These are phyloP conservation scores for Prunus davidiana DNA, from an alignment of 306 rosid species.

Conservation along the genomic window DNA sequence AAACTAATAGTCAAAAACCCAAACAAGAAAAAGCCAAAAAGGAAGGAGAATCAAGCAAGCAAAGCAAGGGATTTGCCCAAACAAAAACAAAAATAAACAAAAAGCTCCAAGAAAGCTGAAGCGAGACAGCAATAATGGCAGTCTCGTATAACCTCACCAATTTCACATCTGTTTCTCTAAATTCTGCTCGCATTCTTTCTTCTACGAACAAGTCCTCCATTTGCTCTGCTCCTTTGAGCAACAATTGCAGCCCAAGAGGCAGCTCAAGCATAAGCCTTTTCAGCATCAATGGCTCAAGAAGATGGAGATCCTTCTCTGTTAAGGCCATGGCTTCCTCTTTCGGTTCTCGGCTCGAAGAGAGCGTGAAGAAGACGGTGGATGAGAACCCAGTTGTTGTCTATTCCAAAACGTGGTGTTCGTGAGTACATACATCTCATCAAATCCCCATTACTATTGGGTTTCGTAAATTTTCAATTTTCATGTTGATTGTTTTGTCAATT, in stretches of 20 bases:
- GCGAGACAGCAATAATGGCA: conserved; percentile 40
- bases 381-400: conserved; percentile 78
- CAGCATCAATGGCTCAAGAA: conserved; percentile 26
- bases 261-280: conserved; percentile 10
- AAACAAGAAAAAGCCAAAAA: not conserved
- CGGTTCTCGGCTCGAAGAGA: conserved; percentile 94
- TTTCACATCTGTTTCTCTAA: conserved; percentile 23
- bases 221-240: conserved; percentile 29
- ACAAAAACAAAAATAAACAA: not conserved
- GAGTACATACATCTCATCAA: conserved; percentile 27
- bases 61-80: not conserved
- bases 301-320: conserved; percentile 31
- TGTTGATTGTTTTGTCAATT: conserved; percentile 4
- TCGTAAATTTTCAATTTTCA: not conserved
- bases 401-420: conserved; percentile 98
- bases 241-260: conserved; percentile 19
- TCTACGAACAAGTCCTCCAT: conserved; percentile 30
- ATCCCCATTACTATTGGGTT: not conserved
- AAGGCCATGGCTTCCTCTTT: conserved; percentile 72
- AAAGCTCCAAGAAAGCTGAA: conserved; percentile 6
- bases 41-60: not conserved
- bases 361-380: conserved; percentile 63
- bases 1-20: not conserved
- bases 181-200: conserved; percentile 33
- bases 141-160: conserved; percentile 30